Conservation (phyloP, 352 stramenopile genomes). For the Aphanomyces cochlioides region DNA sequence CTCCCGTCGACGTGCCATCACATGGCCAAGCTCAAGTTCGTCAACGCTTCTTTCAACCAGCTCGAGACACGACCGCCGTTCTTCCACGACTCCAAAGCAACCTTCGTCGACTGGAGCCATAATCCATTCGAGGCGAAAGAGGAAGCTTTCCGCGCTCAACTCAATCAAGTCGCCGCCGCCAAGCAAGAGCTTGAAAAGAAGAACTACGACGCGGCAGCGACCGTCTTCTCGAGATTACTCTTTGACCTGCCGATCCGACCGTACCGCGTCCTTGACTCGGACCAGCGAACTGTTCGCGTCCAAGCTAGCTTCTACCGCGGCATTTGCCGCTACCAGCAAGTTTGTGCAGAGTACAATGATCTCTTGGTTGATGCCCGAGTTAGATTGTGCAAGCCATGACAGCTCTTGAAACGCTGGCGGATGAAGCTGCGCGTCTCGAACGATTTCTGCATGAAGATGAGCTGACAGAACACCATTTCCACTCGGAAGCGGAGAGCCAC, state of each 20-base stretch:
- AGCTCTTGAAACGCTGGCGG: neutral
- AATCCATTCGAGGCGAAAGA: constrained; percentile 47
- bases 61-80: constrained; percentile 38
- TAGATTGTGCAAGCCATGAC: constrained; percentile 15
- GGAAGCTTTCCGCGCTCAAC: neutral
- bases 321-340: constrained; percentile 29
- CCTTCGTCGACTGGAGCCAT: constrained; percentile 57
- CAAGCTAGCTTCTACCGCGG: constrained; percentile 20
- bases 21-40: constrained; percentile 37
- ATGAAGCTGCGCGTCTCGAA: neutral
- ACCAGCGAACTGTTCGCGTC: constrained; percentile 1
- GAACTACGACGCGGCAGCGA: neutral
- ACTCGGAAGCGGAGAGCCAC: neutral
- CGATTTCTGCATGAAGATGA: constrained; percentile 14
- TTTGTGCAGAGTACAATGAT: neutral
- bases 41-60: constrained; percentile 51
- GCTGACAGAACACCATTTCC: neutral
- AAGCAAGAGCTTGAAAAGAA: constrained; percentile 6
- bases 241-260: constrained; percentile 1
- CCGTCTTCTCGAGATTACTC: constrained; percentile 9
- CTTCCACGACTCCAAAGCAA: constrained; percentile 31
- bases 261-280: neutral
- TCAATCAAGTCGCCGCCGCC: neutral
- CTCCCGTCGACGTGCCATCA: constrained; percentile 54
- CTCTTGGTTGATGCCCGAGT: neutral